phyloP scores from a whole-genome alignment of 257 asterid species.

The Avicennia marina region DNA sequence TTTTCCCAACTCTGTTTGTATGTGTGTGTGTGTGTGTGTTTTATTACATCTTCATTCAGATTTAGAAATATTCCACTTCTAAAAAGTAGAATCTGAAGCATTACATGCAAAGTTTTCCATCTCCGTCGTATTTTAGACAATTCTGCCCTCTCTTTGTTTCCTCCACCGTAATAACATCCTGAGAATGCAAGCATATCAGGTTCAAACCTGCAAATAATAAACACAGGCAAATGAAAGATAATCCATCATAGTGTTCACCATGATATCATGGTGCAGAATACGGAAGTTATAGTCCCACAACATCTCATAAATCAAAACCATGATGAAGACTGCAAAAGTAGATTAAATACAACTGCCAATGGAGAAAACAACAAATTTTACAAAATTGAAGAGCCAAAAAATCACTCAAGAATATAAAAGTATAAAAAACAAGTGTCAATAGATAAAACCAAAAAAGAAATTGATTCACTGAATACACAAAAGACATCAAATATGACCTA shows the following conservation, averaged over 20 bases:
- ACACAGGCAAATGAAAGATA: slow-evolving; percentile 9
- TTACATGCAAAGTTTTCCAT: slow-evolving; percentile 97
- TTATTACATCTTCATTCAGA: background rate
- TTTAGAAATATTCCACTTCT: background rate
- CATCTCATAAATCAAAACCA: background rate
- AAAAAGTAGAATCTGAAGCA: slow-evolving; percentile 22
- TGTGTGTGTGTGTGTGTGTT: no score
- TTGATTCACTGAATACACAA: background rate
- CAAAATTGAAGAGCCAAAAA: slow-evolving; percentile 15
- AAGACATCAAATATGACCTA: background rate
- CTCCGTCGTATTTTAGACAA: slow-evolving; percentile 83
- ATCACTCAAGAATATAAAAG: slow-evolving; percentile 13
- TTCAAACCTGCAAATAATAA: slow-evolving; percentile 70
- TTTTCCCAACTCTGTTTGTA: background rate
- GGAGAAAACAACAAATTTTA: background rate
- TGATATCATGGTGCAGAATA: no score
- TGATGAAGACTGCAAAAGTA: slow-evolving; percentile 10
- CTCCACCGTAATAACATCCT: slow-evolving; percentile 98
- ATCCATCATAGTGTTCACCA: no score
- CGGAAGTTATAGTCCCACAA: no score
- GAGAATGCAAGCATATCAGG: slow-evolving; percentile 99
- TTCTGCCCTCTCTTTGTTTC: slow-evolving; percentile 86
- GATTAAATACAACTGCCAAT: background rate
- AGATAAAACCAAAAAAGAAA: background rate
- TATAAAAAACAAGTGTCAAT: background rate